Evolutionary conservation across 2,329 filamentous ascomycete genomes (phyloP).

Genomic region (Coniochaeta pulveracea): DNA sequence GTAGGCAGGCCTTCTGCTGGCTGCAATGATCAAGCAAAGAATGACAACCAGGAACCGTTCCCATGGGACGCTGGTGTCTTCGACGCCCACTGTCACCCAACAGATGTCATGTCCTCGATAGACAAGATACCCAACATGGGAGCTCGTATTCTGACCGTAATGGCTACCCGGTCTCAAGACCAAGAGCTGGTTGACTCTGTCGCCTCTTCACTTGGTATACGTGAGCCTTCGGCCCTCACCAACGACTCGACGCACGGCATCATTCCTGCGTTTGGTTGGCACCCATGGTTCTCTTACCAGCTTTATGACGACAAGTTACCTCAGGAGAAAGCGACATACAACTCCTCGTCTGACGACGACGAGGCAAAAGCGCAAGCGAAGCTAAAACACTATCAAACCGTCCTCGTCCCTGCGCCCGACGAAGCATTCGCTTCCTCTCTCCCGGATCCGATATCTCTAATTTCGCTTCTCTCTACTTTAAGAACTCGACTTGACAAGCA

Average conservation of each 20-base stretch:
- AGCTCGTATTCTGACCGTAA: slow-evolving; percentile 55
- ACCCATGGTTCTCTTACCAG: slow-evolving; percentile 77
- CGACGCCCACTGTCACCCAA: slow-evolving; percentile 79
- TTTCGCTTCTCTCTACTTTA: slow-evolving; percentile 30
- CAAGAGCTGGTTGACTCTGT: slow-evolving; percentile 59
- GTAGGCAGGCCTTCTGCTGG: neutral
- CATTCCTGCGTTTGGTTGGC: slow-evolving; percentile 74
- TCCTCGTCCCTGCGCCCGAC: slow-evolving; percentile 46
- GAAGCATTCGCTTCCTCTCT: slow-evolving; percentile 27
- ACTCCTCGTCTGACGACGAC: slow-evolving; percentile 11
- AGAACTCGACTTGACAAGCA: slow-evolving; percentile 40
- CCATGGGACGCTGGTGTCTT: slow-evolving; percentile 63
- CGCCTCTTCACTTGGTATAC: slow-evolving; percentile 42
- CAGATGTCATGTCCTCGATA: slow-evolving; percentile 59
- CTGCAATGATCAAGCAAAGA: neutral
- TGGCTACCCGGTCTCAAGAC: slow-evolving; percentile 68
- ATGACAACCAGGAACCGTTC: slow-evolving; percentile 25
- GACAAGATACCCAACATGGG: slow-evolving; percentile 51
- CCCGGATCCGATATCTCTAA: slow-evolving; percentile 12
- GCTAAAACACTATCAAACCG: slow-evolving; percentile 51
- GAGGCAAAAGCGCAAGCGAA: slow-evolving; percentile 30
- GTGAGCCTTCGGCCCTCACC: slow-evolving; percentile 1
- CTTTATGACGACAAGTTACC: slow-evolving; percentile 48
- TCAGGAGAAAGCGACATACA: slow-evolving; percentile 22
- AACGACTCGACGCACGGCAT: slow-evolving; percentile 8